Conservation (phyloP, 306 rosid genomes). For the Mucuna pruriens region DNA sequence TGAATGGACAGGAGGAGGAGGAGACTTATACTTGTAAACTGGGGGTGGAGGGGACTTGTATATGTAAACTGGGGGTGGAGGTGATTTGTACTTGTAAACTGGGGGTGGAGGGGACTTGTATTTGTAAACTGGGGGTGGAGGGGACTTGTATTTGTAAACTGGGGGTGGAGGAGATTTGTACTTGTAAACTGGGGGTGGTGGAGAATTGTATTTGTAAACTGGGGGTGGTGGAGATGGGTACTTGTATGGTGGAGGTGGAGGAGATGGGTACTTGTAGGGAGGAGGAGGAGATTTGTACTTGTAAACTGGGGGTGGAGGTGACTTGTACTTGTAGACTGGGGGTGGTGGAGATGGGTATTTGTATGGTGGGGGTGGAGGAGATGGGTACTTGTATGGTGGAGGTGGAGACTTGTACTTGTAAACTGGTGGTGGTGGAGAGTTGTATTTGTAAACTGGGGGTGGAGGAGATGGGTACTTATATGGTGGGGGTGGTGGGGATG, state of each 20-base stretch:
- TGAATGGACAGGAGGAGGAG: neutral
- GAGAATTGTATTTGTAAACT: neutral
- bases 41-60: neutral
- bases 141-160: neutral
- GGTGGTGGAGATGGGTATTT: conserved; percentile 21
- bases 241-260: neutral
- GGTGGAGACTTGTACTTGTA: neutral
- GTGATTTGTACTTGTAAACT: neutral
- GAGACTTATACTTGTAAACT: neutral
- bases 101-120: neutral
- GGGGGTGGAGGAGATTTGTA: neutral
- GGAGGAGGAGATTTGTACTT: neutral
- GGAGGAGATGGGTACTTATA: neutral
- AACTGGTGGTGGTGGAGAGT: no score
- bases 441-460: no score
- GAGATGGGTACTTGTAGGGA: neutral
- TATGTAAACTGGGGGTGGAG: conserved; percentile 13
- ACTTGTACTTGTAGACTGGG: neutral
- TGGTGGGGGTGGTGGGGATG: conserved; percentile 11
- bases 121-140: conserved; percentile 16
- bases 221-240: conserved; percentile 9
- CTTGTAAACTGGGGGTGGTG: neutral
- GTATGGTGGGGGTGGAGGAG: conserved; percentile 15
- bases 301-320: neutral
- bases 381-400: conserved; percentile 8